These are phyloP conservation scores for Xerocomellus intermedius DNA, from an alignment of 768 basidiomycete species.

Conservation along the genomic window DNA sequence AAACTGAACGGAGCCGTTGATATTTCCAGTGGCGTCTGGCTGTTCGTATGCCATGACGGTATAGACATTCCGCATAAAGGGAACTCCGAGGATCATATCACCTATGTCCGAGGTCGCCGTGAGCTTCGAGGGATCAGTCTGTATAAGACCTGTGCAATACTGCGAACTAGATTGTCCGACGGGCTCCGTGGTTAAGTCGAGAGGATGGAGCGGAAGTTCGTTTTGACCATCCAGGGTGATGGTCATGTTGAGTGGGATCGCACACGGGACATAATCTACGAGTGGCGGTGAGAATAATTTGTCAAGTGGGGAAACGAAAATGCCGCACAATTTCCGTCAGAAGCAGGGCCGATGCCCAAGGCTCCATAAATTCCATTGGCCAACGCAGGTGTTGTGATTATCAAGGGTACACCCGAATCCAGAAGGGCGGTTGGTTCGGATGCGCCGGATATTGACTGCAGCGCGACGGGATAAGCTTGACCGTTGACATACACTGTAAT, in stretches of 20 bases:
- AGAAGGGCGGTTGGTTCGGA: slow-evolving; percentile 62
- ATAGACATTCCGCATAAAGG: slow-evolving; percentile 75
- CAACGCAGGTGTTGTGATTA: slow-evolving; percentile 56
- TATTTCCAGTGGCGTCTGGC: slow-evolving; percentile 45
- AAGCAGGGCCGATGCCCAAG: slow-evolving; percentile 54
- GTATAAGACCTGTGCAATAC: slow-evolving; percentile 66
- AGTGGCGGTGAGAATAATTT: slow-evolving; percentile 4
- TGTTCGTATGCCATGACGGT: slow-evolving; percentile 68
- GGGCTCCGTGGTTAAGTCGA: slow-evolving; percentile 63
- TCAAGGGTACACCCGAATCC: slow-evolving; percentile 68
- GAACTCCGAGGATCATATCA: slow-evolving; percentile 77
- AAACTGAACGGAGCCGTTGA: slow-evolving; percentile 32
- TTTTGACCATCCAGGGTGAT: slow-evolving; percentile 59
- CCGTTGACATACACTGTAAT: slow-evolving; percentile 63
- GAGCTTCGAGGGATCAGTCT: slow-evolving; percentile 48
- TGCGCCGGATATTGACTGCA: slow-evolving; percentile 43
- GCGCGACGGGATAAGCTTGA: slow-evolving; percentile 34
- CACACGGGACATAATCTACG: slow-evolving; percentile 74
- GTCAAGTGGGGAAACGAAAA: not conserved
- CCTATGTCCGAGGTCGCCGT: slow-evolving; percentile 39
- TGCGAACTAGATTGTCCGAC: slow-evolving; percentile 40
- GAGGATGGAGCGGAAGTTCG: slow-evolving; percentile 66
- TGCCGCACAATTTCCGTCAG: slow-evolving; percentile 63
- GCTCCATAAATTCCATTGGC: slow-evolving; percentile 81
- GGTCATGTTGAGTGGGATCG: slow-evolving; percentile 67